Conservation (phyloP, 2,329 filamentous ascomycete species). For the Zymoseptoria passerinii region DNA sequence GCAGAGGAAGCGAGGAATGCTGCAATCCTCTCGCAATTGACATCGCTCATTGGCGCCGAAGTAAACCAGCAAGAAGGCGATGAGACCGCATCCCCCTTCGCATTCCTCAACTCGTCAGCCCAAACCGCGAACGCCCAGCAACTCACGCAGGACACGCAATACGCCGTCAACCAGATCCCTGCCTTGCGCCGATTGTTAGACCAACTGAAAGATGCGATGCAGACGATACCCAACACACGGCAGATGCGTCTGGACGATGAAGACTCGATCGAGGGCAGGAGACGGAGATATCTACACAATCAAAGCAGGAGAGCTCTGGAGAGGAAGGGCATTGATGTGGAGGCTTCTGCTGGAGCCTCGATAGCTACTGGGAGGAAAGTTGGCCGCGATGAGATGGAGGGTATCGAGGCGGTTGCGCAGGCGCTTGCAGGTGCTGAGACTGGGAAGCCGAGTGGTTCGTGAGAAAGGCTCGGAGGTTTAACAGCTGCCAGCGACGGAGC, state of each 20-base stretch:
- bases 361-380: conserved; percentile 20
- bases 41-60: conserved; percentile 43
- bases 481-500: neutral
- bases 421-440: conserved; percentile 22
- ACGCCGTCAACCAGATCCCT: conserved; percentile 75
- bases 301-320: conserved; percentile 72
- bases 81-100: conserved; percentile 35
- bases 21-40: conserved; percentile 57
- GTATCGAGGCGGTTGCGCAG: conserved; percentile 31
- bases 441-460: neutral
- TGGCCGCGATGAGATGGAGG: conserved; percentile 30
- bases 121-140: conserved; percentile 40
- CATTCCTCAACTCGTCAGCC: conserved; percentile 48
- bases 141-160: conserved; percentile 63
- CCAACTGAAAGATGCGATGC: conserved; percentile 40
- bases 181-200: conserved; percentile 64
- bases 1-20: conserved; percentile 66
- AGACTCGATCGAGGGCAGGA: conserved; percentile 53
- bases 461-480: neutral
- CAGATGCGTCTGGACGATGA: conserved; percentile 26
- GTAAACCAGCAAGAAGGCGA: conserved; percentile 5
- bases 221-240: conserved; percentile 25
- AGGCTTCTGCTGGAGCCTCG: conserved; percentile 22
- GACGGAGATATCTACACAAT: conserved; percentile 74
- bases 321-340: conserved; percentile 55